Evolutionary conservation across 208 protist genomes (phyloP).

Genomic region (Crithidia bombi): DNA sequence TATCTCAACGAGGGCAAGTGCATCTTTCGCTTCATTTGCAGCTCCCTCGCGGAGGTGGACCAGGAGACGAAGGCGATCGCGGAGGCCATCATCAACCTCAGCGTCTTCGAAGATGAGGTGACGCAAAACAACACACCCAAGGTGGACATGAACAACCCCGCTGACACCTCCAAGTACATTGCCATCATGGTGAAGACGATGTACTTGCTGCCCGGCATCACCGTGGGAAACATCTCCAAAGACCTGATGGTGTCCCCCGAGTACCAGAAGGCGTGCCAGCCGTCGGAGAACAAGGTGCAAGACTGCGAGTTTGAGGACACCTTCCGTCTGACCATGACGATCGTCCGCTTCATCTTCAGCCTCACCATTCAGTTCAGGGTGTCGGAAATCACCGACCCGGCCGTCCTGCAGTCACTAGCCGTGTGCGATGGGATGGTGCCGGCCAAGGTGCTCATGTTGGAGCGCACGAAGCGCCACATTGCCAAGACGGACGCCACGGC

Average conservation of each 20-base stretch:
- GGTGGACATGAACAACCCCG: slow-evolving; percentile 61
- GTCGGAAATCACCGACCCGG: slow-evolving; percentile 75
- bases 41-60: slow-evolving; percentile 41
- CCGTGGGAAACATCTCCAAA: slow-evolving; percentile 56
- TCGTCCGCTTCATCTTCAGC: slow-evolving; percentile 87
- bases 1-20: slow-evolving; percentile 71
- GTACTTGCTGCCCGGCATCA: slow-evolving; percentile 85
- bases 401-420: slow-evolving; percentile 48
- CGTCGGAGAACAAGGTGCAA: slow-evolving; percentile 71
- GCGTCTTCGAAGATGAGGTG: slow-evolving; percentile 71
- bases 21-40: slow-evolving; percentile 83
- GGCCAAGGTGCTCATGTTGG: slow-evolving; percentile 79
- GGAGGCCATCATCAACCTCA: slow-evolving; percentile 75
- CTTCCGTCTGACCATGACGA: slow-evolving; percentile 72
- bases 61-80: slow-evolving; percentile 61
- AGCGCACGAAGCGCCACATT: slow-evolving; percentile 88
- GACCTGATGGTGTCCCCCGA: slow-evolving; percentile 72
- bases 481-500: slow-evolving; percentile 82
- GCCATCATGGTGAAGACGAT: slow-evolving; percentile 86
- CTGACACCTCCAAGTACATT: slow-evolving; percentile 72
- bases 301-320: slow-evolving; percentile 57
- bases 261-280: slow-evolving; percentile 87
- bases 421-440: slow-evolving; percentile 76
- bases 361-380: slow-evolving; percentile 90
- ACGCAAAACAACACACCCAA: slow-evolving; percentile 82